These are phyloP conservation scores for Hansfordia pulvinata DNA, from an alignment of 2,329 filamentous ascomycete genomes.

Conservation along the genomic window DNA sequence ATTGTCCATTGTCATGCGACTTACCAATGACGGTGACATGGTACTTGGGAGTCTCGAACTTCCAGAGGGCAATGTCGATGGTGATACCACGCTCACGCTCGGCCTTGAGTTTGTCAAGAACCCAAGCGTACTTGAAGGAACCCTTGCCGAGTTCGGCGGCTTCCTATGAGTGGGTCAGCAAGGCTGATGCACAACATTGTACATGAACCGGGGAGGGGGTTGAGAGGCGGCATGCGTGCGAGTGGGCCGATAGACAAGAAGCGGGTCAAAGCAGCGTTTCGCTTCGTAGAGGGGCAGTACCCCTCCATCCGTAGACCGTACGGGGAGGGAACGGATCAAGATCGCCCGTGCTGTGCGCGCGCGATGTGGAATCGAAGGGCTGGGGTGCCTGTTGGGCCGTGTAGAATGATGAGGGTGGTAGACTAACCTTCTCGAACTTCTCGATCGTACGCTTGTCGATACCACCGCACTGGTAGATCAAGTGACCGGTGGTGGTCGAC, in stretches of 20 bases:
- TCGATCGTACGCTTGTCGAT: constrained; percentile 99
- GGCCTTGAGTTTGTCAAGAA: constrained; percentile 99
- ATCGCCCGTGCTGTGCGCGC: constrained; percentile 8
- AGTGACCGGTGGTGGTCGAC: constrained; percentile 52
- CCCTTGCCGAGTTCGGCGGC: constrained; percentile 98
- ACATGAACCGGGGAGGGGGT: constrained; percentile 1
- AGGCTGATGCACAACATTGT: constrained; percentile 1
- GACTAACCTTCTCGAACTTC: constrained; percentile 99
- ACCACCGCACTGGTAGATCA: constrained; percentile 99
- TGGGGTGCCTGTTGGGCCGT: too few species aligned
- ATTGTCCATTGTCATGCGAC: too few species aligned
- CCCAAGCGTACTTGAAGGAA: constrained; percentile 99
- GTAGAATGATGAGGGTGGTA: too few species aligned
- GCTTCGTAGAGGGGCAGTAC: background rate
- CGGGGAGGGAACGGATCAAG: too few species aligned
- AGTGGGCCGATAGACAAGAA: background rate
- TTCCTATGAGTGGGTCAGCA: constrained; percentile 48
- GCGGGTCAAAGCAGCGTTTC: background rate
- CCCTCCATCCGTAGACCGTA: too few species aligned
- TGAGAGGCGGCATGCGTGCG: constrained; percentile 1
- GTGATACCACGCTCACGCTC: constrained; percentile 99
- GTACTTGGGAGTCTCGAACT: constrained; percentile 99
- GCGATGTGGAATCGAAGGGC: constrained; percentile 1
- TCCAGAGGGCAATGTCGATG: constrained; percentile 99
- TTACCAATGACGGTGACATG: constrained; percentile 94